These are phyloP conservation scores for Naumovozyma dairenensis DNA, from an alignment of 805 yeast genomes.

Conservation along the genomic window DNA sequence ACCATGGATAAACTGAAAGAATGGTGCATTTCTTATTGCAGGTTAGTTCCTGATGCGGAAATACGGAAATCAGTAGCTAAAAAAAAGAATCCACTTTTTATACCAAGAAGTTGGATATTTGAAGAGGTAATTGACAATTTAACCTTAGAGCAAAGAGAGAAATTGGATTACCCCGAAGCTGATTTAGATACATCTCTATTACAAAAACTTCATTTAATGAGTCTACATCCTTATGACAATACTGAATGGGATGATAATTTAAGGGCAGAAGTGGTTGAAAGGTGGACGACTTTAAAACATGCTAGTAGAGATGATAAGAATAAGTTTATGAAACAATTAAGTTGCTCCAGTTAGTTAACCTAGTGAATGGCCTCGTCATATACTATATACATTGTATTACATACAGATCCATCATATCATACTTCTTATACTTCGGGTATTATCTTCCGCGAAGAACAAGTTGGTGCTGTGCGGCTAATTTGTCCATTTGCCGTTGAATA, in stretches of 20 bases:
- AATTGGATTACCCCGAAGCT: conserved; percentile 23
- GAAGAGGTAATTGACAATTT: conserved; percentile 65
- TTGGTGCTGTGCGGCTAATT: too few relatives aligned
- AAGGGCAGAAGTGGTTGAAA: conserved; percentile 45
- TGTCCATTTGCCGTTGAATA: too few relatives aligned
- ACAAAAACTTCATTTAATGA: conserved; percentile 58
- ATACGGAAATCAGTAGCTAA: conserved; percentile 36
- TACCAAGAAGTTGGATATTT: conserved; percentile 78
- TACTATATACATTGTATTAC: too few relatives aligned
- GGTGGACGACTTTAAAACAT: conserved; percentile 33
- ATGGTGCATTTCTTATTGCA: conserved; percentile 47
- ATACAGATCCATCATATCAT: too few relatives aligned
- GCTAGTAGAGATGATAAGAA: conserved; percentile 40
- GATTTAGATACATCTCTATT: conserved; percentile 33
- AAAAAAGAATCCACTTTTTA: conserved; percentile 61
- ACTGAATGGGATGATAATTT: conserved; percentile 50
- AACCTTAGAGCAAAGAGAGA: conserved; percentile 41
- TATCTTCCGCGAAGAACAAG: too few relatives aligned
- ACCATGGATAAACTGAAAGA: conserved; percentile 32
- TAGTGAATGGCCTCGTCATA: too few relatives aligned
- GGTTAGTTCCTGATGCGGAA: conserved; percentile 33
- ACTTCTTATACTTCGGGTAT: too few relatives aligned
- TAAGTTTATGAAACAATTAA: conserved; percentile 58
- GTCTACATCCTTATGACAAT: conserved; percentile 61
- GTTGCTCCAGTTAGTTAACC: conserved; percentile 52